These are phyloP conservation scores for Powellomyces hirtus DNA, from an alignment of 192 early-diverging fungal genomes.

Conservation along the genomic window DNA sequence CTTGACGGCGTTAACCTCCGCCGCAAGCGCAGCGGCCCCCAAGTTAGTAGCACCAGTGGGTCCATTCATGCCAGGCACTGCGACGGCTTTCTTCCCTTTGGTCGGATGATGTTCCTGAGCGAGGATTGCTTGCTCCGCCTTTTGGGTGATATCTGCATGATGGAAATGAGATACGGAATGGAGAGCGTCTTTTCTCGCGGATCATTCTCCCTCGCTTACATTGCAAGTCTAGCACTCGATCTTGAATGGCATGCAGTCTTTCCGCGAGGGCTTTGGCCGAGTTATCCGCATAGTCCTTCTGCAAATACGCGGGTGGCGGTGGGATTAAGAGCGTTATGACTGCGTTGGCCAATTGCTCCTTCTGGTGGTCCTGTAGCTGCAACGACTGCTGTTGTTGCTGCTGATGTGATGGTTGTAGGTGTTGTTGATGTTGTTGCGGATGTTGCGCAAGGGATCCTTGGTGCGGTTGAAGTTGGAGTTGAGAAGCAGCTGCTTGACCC, in stretches of 20 bases:
- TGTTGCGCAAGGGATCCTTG: not conserved
- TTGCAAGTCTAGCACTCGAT: constrained; percentile 51
- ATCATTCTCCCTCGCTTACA: constrained; percentile 22
- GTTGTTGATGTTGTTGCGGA: not conserved
- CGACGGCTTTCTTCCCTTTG: constrained; percentile 4
- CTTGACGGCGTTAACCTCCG: not conserved
- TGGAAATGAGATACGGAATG: not conserved
- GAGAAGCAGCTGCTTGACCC: not conserved
- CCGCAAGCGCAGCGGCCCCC: not conserved
- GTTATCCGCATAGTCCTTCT: constrained; percentile 27
- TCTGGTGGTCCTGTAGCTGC: not conserved
- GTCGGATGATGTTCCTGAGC: constrained; percentile 4
- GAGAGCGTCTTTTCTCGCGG: not conserved
- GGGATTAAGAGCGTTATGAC: not conserved
- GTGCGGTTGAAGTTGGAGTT: not conserved
- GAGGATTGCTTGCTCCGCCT: constrained; percentile 42
- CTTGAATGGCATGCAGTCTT: constrained; percentile 54
- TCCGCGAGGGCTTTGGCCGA: constrained; percentile 39
- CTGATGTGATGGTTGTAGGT: not conserved
- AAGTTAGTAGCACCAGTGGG: not conserved
- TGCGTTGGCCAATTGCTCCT: not conserved
- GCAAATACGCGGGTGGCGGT: not conserved
- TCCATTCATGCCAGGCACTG: not conserved
- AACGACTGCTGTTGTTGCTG: constrained; percentile 9
- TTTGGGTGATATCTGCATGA: constrained; percentile 32